Conservation (phyloP, 202 grass and related monocot genomes). For the Carex arenaria region DNA sequence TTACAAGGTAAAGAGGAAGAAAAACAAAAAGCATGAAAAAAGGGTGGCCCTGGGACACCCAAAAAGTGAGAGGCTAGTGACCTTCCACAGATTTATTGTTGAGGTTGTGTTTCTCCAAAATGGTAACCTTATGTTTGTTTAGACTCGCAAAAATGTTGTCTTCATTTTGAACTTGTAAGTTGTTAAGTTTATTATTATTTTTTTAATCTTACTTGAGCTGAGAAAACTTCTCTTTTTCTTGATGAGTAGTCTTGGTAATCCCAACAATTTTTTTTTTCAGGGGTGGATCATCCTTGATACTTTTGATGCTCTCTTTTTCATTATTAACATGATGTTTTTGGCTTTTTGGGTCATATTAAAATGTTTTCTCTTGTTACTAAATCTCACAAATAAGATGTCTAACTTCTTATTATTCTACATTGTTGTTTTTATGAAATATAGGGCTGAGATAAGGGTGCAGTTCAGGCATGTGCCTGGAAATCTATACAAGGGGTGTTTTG, state of each 20-base stretch:
- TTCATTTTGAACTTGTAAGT: neutral
- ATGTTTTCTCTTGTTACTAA: neutral
- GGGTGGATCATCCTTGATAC: neutral
- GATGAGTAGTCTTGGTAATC: neutral
- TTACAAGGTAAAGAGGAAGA: neutral
- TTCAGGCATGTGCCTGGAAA: conserved; percentile 96
- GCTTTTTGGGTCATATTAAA: neutral
- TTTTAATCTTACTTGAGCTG: neutral
- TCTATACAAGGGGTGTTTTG: conserved; percentile 78
- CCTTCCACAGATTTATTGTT: neutral
- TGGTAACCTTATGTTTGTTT: neutral
- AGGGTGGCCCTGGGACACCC: neutral
- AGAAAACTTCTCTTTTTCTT: neutral
- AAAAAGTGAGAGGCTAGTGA: neutral
- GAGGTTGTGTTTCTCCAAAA: neutral
- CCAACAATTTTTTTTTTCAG: neutral
- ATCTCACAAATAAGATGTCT: neutral
- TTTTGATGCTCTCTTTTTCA: neutral
- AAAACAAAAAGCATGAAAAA: neutral
- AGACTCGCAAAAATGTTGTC: neutral
- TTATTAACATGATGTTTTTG: neutral
- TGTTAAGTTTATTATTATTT: neutral
- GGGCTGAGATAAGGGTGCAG: conserved; percentile 95
- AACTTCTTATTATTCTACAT: neutral
- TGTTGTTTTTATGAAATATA: conserved; percentile 34